Percentiles rank a stretch among this genome's conserved stretches.
Evolutionary conservation across 192 early-diverging fungal species (phyloP).

Genomic region (Backusella mclennaniae): DNA sequence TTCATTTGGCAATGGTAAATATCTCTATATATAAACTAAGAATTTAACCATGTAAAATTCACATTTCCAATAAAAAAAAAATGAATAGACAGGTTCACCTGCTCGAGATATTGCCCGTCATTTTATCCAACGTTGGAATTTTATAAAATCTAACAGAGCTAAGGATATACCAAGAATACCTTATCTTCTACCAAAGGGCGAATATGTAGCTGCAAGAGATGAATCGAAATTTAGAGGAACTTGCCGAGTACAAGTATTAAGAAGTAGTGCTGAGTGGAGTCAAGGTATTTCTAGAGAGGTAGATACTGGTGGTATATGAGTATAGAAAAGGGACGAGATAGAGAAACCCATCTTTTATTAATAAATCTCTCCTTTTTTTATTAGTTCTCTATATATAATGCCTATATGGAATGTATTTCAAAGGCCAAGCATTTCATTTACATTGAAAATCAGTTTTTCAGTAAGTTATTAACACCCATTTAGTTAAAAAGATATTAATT

Average conservation of each 20-base stretch:
- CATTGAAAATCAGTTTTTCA: conserved; percentile 95
- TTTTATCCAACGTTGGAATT: conserved; percentile 94
- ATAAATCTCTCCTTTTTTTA: background rate
- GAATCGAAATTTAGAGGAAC: conserved; percentile 62
- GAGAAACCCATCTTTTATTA: background rate
- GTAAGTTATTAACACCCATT: conserved; percentile 30
- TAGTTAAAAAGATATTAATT: background rate
- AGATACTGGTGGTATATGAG: background rate
- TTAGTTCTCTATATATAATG: conserved; percentile 76
- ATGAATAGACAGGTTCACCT: conserved; percentile 57
- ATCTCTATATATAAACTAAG: background rate
- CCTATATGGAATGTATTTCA: conserved; percentile 74
- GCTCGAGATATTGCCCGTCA: conserved; percentile 84
- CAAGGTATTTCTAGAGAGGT: conserved; percentile 56
- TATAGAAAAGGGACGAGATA: no score
- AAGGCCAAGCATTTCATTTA: conserved; percentile 88
- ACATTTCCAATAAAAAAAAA: background rate
- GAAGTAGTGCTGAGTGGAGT: conserved; percentile 73
- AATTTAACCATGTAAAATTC: background rate
- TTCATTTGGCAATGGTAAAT: conserved; percentile 67
- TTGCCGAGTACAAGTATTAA: conserved; percentile 66
- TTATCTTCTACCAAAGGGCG: conserved; percentile 73
- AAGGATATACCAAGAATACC: conserved; percentile 58
- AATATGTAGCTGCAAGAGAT: conserved; percentile 61
- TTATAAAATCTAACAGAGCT: conserved; percentile 72